Evolutionary conservation across 2,329 filamentous ascomycete genomes (phyloP).

Genomic region (Cryphonectria radicalis): DNA sequence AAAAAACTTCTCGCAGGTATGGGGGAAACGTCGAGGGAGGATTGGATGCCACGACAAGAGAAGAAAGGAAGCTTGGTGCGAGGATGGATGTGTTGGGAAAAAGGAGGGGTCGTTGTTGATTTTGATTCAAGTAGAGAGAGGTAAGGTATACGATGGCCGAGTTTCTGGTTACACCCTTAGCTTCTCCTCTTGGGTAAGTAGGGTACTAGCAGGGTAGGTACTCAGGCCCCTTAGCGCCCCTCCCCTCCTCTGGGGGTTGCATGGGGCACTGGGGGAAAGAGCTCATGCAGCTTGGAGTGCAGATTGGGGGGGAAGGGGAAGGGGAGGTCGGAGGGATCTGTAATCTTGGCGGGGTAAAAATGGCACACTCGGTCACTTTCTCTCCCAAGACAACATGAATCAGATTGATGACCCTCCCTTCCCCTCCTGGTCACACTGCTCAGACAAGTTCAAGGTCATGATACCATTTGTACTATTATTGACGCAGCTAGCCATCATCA

Average conservation of each 20-base stretch:
- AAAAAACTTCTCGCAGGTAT: neutral
- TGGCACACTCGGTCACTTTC: neutral
- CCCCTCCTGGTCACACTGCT: neutral
- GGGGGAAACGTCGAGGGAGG: neutral
- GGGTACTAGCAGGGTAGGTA: neutral
- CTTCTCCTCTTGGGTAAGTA: slow-evolving; percentile 15
- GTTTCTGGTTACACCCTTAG: slow-evolving; percentile 26
- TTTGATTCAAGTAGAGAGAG: neutral
- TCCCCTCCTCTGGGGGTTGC: neutral
- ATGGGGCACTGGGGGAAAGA: neutral
- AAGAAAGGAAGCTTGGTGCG: neutral
- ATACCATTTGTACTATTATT: neutral
- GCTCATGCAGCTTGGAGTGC: slow-evolving; percentile 7
- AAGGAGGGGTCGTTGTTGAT: slow-evolving; percentile 21
- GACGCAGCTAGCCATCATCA: slow-evolving; percentile 5
- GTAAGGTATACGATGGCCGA: slow-evolving; percentile 4
- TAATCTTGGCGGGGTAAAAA: slow-evolving; percentile 3
- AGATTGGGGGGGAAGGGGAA: neutral
- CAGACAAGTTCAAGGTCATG: neutral
- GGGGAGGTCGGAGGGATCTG: neutral
- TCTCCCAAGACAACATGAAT: neutral
- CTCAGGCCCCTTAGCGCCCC: neutral
- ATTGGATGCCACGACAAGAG: neutral
- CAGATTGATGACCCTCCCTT: neutral
- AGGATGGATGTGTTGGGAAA: neutral